Conservation (phyloP, 2,329 filamentous ascomycete species). For the Fusarium torulosum region DNA sequence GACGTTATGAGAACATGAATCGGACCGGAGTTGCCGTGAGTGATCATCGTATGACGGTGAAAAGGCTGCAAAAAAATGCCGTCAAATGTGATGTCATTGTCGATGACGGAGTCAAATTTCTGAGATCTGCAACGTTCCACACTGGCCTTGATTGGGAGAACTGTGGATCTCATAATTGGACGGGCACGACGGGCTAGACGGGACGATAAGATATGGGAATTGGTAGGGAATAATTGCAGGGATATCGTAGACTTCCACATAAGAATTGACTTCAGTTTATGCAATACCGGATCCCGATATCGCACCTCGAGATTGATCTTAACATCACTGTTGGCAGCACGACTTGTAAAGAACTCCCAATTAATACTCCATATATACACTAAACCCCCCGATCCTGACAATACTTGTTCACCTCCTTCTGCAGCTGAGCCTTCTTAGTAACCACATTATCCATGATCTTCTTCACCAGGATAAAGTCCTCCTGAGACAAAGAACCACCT, state of each 20-base stretch:
- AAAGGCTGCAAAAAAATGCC: background rate
- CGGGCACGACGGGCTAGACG: too few relatives aligned
- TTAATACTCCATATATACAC: background rate
- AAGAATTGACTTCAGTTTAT: too few relatives aligned
- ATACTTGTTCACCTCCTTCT: slow-evolving; percentile 82
- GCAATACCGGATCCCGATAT: too few relatives aligned
- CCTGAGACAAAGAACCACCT: slow-evolving; percentile 29
- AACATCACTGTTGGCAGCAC: background rate
- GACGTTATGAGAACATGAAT: slow-evolving; percentile 2
- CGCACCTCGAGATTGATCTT: too few relatives aligned
- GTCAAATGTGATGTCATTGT: slow-evolving; percentile 15
- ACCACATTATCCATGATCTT: slow-evolving; percentile 75
- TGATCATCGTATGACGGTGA: background rate
- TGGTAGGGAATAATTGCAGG: too few relatives aligned
- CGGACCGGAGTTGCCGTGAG: slow-evolving; percentile 14
- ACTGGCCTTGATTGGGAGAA: slow-evolving; percentile 13
- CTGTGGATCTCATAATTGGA: background rate
- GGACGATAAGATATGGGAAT: too few relatives aligned
- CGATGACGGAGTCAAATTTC: too few relatives aligned
- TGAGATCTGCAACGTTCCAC: background rate
- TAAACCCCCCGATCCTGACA: slow-evolving; percentile 71
- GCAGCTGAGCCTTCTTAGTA: slow-evolving; percentile 73
- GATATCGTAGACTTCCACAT: too few relatives aligned
- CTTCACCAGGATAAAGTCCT: slow-evolving; percentile 36
- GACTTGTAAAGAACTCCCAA: too few relatives aligned